Evolutionary conservation across 2,329 filamentous ascomycete species (phyloP).

Genomic region (Emergomyces pasteurianus): DNA sequence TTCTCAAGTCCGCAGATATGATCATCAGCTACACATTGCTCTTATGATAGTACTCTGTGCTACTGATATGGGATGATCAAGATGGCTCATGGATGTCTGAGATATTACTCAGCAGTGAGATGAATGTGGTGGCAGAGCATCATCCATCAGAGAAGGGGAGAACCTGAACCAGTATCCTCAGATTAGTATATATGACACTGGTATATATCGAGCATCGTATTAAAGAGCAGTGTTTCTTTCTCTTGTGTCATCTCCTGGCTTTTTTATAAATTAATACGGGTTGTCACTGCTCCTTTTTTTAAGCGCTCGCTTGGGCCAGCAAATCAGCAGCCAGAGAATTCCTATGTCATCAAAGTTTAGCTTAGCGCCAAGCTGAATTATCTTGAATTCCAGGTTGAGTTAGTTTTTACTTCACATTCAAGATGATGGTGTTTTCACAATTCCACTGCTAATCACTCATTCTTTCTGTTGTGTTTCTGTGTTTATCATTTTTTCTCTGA

Average conservation of each 20-base stretch:
- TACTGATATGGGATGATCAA: background rate
- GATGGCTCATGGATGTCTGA: background rate
- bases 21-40: background rate
- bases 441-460: background rate
- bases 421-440: background rate
- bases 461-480: background rate
- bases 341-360: background rate
- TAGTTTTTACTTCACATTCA: background rate
- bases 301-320: background rate
- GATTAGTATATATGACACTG: background rate
- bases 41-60: background rate
- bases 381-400: background rate
- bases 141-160: background rate
- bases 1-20: background rate
- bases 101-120: background rate
- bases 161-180: background rate
- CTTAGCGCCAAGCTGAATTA: background rate
- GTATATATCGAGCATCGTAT: background rate
- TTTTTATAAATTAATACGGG: background rate
- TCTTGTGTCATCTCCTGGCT: background rate
- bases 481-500: slow-evolving; percentile 4
- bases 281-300: background rate
- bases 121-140: background rate
- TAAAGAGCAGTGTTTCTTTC: background rate
- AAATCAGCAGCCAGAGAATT: background rate